Conservation (phyloP, 1,139 yeast genomes). For the Yamadazyma songkhlaensis region DNA sequence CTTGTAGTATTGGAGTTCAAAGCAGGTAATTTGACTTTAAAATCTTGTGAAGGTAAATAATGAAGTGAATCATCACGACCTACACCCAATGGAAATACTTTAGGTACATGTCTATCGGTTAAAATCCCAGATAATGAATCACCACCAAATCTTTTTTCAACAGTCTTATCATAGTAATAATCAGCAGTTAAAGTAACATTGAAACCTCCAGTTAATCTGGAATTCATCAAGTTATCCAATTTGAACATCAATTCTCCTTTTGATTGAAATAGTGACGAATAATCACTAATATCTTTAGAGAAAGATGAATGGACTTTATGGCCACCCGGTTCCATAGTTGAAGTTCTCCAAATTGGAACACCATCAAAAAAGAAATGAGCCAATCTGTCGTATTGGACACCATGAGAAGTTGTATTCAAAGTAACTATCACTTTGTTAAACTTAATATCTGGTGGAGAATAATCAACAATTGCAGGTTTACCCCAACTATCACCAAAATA, state of each 20-base stretch:
- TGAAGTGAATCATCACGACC: constrained; percentile 28
- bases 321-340: constrained; percentile 78
- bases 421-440: constrained; percentile 64
- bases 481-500: constrained; percentile 40
- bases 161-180: constrained; percentile 27
- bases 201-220: constrained; percentile 60
- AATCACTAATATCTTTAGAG: constrained; percentile 65
- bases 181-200: constrained; percentile 49
- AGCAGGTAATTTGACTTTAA: constrained; percentile 37
- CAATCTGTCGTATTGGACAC: constrained; percentile 75
- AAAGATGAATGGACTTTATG: constrained; percentile 42
- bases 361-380: constrained; percentile 68
- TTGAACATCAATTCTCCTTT: constrained; percentile 44
- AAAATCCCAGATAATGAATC: neutral
- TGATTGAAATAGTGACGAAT: constrained; percentile 48
- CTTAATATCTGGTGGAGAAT: constrained; percentile 22
- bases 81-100: constrained; percentile 16
- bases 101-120: constrained; percentile 1
- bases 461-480: constrained; percentile 25
- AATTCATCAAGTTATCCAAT: constrained; percentile 63
- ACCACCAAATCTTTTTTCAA: neutral
- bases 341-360: constrained; percentile 77
- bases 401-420: constrained; percentile 56
- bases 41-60: constrained; percentile 39
- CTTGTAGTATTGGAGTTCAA: constrained; percentile 52